These are phyloP conservation scores for Aspergillus caelatus DNA, from an alignment of 2,329 filamentous ascomycete genomes.

Conservation along the genomic window DNA sequence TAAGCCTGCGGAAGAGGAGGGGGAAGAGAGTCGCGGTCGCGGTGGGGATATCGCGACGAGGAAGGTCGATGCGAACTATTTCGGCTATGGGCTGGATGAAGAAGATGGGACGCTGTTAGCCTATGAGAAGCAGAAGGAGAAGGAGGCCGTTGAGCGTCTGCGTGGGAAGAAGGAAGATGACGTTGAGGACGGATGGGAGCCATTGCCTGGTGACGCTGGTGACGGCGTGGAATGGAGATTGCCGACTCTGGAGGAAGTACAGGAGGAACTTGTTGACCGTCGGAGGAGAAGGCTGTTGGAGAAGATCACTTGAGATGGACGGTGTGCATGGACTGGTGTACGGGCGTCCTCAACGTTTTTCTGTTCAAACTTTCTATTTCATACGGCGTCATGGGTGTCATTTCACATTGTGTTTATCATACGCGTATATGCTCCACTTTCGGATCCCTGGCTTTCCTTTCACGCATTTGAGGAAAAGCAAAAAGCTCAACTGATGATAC, in stretches of 20 bases:
- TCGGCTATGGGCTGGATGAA: constrained; percentile 90
- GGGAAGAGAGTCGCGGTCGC: constrained; percentile 60
- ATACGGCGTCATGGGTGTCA: constrained; percentile 27
- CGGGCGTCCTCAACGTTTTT: constrained; percentile 10
- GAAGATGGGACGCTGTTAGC: constrained; percentile 79
- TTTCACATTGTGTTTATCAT: constrained; percentile 19
- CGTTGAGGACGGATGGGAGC: constrained; percentile 73
- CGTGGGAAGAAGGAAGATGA: constrained; percentile 61
- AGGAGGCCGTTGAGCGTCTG: constrained; percentile 73
- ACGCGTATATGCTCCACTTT: constrained; percentile 12
- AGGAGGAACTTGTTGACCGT: constrained; percentile 87
- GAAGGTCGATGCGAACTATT: constrained; percentile 90
- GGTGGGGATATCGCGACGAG: constrained; percentile 53
- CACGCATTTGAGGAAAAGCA: constrained; percentile 17
- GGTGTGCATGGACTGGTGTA: neutral
- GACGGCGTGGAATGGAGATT: constrained; percentile 82
- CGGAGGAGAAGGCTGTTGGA: constrained; percentile 81
- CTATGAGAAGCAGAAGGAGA: constrained; percentile 83
- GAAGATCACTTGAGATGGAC: constrained; percentile 61
- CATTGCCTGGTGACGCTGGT: constrained; percentile 82
- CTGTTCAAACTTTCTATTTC: constrained; percentile 17
- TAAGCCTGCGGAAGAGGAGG: constrained; percentile 67
- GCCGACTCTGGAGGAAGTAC: constrained; percentile 88
- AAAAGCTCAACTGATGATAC: constrained; percentile 22
- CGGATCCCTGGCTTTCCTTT: constrained; percentile 14